phyloP scores from a whole-genome alignment of 208 protist species.

The Leishmania tropica region DNA sequence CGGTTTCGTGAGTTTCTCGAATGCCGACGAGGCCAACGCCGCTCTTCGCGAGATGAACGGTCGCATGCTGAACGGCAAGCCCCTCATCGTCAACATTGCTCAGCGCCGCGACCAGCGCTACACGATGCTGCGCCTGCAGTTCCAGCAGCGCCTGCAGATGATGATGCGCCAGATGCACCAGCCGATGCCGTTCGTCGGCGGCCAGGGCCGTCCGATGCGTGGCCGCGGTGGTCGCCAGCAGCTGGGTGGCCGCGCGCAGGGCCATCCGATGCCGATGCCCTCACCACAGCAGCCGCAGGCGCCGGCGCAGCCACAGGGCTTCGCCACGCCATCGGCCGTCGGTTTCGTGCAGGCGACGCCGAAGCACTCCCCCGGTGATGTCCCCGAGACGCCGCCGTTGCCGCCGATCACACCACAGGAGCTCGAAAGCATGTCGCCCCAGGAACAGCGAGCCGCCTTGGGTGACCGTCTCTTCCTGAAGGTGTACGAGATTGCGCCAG shows the following conservation, averaged over 20 bases:
- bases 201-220: conserved; percentile 36
- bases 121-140: conserved; percentile 95
- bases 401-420: conserved; percentile 84
- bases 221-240: conserved; percentile 41
- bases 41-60: conserved; percentile 98
- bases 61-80: conserved; percentile 95
- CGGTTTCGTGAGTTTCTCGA: conserved; percentile 99
- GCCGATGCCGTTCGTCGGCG: conserved; percentile 37
- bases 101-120: conserved; percentile 97
- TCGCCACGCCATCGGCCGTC: conserved; percentile 47
- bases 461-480: conserved; percentile 91
- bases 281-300: conserved; percentile 29
- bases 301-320: conserved; percentile 41
- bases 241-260: conserved; percentile 38
- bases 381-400: conserved; percentile 80
- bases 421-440: conserved; percentile 79
- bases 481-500: conserved; percentile 83
- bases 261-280: conserved; percentile 34
- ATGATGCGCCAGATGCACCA: conserved; percentile 84
- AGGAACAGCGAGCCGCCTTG: conserved; percentile 91
- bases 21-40: conserved; percentile 96
- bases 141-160: conserved; percentile 89
- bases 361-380: conserved; percentile 60
- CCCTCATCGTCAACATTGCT: conserved; percentile 97
- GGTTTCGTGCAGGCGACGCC: conserved; percentile 60